phyloP scores from a whole-genome alignment of 768 basidiomycete species.

The Phlegmacium glaucopus region DNA sequence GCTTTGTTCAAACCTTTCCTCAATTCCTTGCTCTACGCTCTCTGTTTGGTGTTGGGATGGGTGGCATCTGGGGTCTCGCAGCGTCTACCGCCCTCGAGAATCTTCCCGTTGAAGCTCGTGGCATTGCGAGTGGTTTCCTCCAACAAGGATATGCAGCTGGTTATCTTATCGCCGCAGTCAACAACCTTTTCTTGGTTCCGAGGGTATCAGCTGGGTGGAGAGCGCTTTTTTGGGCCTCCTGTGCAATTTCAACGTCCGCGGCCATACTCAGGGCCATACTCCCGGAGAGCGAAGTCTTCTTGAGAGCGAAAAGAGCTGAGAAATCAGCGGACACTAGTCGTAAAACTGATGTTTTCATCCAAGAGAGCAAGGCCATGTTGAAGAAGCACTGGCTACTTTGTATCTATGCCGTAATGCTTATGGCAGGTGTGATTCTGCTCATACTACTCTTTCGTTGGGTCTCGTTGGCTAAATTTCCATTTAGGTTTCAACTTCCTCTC shows the following conservation, averaged over 20 bases:
- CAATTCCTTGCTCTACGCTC: slow-evolving; percentile 82
- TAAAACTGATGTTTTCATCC: slow-evolving; percentile 71
- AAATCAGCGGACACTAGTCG: slow-evolving; percentile 43
- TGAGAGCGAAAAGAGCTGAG: slow-evolving; percentile 58
- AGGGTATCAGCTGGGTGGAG: slow-evolving; percentile 57
- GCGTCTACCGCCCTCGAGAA: slow-evolving; percentile 85
- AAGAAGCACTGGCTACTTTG: slow-evolving; percentile 79
- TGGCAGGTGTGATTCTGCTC: slow-evolving; percentile 48
- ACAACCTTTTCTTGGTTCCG: slow-evolving; percentile 68
- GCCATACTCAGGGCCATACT: slow-evolving; percentile 61
- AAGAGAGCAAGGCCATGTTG: slow-evolving; percentile 73
- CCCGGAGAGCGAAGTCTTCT: slow-evolving; percentile 77
- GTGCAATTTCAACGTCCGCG: slow-evolving; percentile 67
- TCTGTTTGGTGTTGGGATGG: slow-evolving; percentile 87
- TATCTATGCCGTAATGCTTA: slow-evolving; percentile 80
- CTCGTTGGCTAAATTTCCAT: neutral
- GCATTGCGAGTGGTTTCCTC: slow-evolving; percentile 78
- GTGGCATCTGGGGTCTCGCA: slow-evolving; percentile 85
- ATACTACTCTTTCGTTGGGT: neutral
- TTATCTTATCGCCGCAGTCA: slow-evolving; percentile 76
- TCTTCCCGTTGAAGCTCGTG: slow-evolving; percentile 82
- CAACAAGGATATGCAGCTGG: slow-evolving; percentile 91
- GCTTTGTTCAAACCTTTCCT: slow-evolving; percentile 73
- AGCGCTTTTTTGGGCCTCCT: slow-evolving; percentile 75
- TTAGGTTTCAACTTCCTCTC: slow-evolving; percentile 75